Conservation (phyloP, 2,329 filamentous ascomycete species). For the Cladosporium velox region DNA sequence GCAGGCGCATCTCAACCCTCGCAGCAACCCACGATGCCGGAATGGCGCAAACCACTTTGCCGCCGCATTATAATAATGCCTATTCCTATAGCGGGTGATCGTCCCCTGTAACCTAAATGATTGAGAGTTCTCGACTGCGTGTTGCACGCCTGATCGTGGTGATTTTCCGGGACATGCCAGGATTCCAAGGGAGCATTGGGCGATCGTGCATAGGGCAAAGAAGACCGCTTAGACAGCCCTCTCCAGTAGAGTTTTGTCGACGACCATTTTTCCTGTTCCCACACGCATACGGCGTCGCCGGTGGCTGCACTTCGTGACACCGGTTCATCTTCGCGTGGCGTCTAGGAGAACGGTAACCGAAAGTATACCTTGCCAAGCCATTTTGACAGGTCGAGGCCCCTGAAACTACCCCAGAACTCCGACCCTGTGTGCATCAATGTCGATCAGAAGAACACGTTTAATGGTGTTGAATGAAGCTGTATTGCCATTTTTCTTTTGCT, state of each 20-base stretch:
- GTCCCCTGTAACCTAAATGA: background rate
- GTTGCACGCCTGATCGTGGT: background rate
- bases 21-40: constrained; percentile 1
- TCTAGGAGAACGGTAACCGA: background rate
- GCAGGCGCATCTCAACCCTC: constrained; percentile 6
- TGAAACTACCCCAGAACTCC: background rate
- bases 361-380: background rate
- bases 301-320: background rate
- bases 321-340: constrained; percentile 11
- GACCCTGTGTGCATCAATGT: background rate
- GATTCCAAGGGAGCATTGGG: background rate
- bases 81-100: constrained; percentile 4
- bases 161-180: background rate
- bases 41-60: background rate
- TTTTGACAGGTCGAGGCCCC: background rate
- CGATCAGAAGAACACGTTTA: background rate
- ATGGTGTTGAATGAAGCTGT: background rate
- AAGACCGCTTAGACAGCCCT: background rate
- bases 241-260: background rate
- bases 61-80: constrained; percentile 2
- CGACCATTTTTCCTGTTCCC: background rate
- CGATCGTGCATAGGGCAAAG: background rate
- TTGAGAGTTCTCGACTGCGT: background rate
- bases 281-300: constrained; percentile 1
- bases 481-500: background rate